These are phyloP conservation scores for Termitomyces sp. DNA, from an alignment of 768 basidiomycete genomes.

Conservation along the genomic window DNA sequence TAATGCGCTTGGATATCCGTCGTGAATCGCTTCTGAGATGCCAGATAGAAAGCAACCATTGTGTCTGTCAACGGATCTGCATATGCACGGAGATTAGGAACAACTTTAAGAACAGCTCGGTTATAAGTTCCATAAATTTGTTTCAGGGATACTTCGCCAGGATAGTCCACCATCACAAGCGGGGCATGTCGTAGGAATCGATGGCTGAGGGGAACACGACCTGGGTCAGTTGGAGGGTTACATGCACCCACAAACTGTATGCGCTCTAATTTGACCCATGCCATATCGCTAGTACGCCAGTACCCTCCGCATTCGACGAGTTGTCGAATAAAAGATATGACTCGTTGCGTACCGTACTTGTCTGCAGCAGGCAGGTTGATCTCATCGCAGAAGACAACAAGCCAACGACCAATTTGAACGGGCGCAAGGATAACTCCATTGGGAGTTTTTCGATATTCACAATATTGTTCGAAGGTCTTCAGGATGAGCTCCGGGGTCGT, in stretches of 20 bases:
- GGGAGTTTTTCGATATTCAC: slow-evolving; percentile 97
- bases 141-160: slow-evolving; percentile 93
- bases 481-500: slow-evolving; percentile 97
- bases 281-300: slow-evolving; percentile 91
- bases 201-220: slow-evolving; percentile 96
- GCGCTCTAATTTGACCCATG: slow-evolving; percentile 97
- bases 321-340: slow-evolving; percentile 98
- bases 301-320: slow-evolving; percentile 94
- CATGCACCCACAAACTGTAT: slow-evolving; percentile 99
- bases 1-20: slow-evolving; percentile 98
- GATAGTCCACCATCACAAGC: slow-evolving; percentile 98
- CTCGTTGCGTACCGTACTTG: slow-evolving; percentile 97
- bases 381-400: slow-evolving; percentile 99
- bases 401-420: slow-evolving; percentile 93
- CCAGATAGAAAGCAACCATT: slow-evolving; percentile 95
- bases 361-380: slow-evolving; percentile 97
- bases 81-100: slow-evolving; percentile 90
- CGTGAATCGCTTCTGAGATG: slow-evolving; percentile 92
- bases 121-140: slow-evolving; percentile 99
- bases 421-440: slow-evolving; percentile 97
- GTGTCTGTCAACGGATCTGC: slow-evolving; percentile 94
- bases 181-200: slow-evolving; percentile 98
- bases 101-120: slow-evolving; percentile 91
- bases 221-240: slow-evolving; percentile 98
- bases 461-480: slow-evolving; percentile 99